phyloP scores from a whole-genome alignment of 805 yeast genomes.

The Monosporozyma unispora region DNA sequence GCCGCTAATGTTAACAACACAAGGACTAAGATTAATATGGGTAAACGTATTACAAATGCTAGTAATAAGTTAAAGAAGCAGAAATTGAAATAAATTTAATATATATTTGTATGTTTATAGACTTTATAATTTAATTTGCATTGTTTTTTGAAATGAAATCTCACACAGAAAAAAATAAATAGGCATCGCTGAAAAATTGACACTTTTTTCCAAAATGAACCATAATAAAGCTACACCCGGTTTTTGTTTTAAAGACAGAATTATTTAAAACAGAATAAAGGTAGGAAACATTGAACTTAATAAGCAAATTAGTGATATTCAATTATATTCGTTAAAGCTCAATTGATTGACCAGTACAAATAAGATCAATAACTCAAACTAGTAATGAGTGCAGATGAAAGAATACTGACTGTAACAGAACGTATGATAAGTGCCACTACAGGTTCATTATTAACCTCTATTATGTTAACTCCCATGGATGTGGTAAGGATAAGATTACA shows the following conservation, averaged over 20 bases:
- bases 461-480: constrained; percentile 71
- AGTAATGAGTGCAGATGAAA: constrained; percentile 1
- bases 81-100: not conserved
- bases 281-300: no score
- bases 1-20: constrained; percentile 26
- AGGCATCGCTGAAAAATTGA: not conserved
- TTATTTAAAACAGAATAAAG: no score
- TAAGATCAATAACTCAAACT: no score
- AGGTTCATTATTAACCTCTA: constrained; percentile 64
- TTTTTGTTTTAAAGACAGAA: no score
- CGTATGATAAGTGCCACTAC: constrained; percentile 72
- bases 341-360: no score
- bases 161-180: no score
- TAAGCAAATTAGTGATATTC: no score
- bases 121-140: no score
- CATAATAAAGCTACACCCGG: not conserved
- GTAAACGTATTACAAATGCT: constrained; percentile 56
- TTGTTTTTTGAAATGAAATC: no score
- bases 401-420: constrained; percentile 33
- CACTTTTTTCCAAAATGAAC: not conserved
- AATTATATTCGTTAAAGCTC: no score
- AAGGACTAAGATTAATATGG: constrained; percentile 38
- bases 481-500: constrained; percentile 70
- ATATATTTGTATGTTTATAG: not conserved
- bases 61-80: constrained; percentile 37